Conservation (phyloP, 148 eudicot genomes). For the Fagopyrum esculentum region DNA sequence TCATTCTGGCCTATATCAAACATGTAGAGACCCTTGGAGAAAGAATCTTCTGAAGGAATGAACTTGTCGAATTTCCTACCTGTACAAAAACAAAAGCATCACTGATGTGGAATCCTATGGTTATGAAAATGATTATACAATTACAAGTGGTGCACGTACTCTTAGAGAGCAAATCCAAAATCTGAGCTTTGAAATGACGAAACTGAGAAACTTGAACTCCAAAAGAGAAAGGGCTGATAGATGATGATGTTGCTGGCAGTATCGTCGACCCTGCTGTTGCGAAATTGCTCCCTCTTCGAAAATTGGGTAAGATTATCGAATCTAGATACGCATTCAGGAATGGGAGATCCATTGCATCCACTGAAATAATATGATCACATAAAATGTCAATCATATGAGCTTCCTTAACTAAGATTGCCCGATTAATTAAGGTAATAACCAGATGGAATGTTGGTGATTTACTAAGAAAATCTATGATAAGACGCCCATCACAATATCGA, state of each 20-base stretch:
- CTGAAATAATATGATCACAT: conserved; percentile 26
- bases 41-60: conserved; percentile 61
- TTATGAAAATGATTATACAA: too few species aligned
- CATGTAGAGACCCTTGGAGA: conserved; percentile 72
- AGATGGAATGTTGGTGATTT: conserved; percentile 12
- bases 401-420: neutral
- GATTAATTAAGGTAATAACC: neutral
- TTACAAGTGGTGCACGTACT: conserved; percentile 23
- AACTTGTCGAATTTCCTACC: conserved; percentile 60
- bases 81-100: conserved; percentile 20
- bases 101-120: neutral
- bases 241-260: conserved; percentile 63
- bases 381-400: neutral
- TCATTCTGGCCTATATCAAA: conserved; percentile 97
- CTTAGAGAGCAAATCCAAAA: conserved; percentile 40
- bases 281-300: conserved; percentile 69
- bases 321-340: conserved; percentile 83
- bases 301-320: conserved; percentile 59
- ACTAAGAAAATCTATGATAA: conserved; percentile 75
- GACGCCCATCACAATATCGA: conserved; percentile 86
- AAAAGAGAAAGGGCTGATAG: conserved; percentile 90
- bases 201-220: conserved; percentile 83
- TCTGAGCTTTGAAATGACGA: conserved; percentile 67
- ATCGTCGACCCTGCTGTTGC: conserved; percentile 84
- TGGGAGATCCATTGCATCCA: conserved; percentile 91